These are phyloP conservation scores for Wickerhamomyces strasburgensis DNA, from an alignment of 805 yeast genomes.

Conservation along the genomic window DNA sequence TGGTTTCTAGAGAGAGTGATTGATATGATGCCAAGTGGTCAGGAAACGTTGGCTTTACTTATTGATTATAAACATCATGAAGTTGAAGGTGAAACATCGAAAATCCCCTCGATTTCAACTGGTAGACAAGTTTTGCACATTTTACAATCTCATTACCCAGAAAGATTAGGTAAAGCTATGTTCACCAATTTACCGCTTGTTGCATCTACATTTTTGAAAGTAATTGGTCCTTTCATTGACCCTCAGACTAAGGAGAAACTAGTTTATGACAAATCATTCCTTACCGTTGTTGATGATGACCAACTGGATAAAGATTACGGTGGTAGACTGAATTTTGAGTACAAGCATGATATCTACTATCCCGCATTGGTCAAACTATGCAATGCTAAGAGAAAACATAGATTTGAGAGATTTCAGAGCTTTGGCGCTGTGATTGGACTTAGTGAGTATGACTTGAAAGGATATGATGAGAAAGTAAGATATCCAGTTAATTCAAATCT, in stretches of 20 bases:
- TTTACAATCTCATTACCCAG: slow-evolving; percentile 94
- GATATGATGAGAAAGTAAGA: slow-evolving; percentile 13
- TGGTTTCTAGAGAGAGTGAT: slow-evolving; percentile 86
- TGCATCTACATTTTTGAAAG: slow-evolving; percentile 83
- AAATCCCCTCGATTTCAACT: slow-evolving; percentile 75
- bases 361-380: slow-evolving; percentile 59
- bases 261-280: slow-evolving; percentile 83
- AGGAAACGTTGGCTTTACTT: slow-evolving; percentile 81
- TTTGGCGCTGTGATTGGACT: slow-evolving; percentile 72
- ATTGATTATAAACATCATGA: slow-evolving; percentile 82
- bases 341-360: slow-evolving; percentile 77
- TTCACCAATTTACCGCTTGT: slow-evolving; percentile 88
- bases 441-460: slow-evolving; percentile 75
- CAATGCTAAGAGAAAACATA: slow-evolving; percentile 47
- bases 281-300: slow-evolving; percentile 68
- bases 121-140: slow-evolving; percentile 90
- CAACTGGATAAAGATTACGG: slow-evolving; percentile 82
- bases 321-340: slow-evolving; percentile 77
- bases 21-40: slow-evolving; percentile 92
- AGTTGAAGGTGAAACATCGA: slow-evolving; percentile 40
- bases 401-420: slow-evolving; percentile 58
- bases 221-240: slow-evolving; percentile 91
- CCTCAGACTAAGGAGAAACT: slow-evolving; percentile 90
- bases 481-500: slow-evolving; percentile 6
- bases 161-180: slow-evolving; percentile 86